Evolutionary conservation across 305 asterid genomes (phyloP).

Genomic region (Fraxinus paxiana): DNA sequence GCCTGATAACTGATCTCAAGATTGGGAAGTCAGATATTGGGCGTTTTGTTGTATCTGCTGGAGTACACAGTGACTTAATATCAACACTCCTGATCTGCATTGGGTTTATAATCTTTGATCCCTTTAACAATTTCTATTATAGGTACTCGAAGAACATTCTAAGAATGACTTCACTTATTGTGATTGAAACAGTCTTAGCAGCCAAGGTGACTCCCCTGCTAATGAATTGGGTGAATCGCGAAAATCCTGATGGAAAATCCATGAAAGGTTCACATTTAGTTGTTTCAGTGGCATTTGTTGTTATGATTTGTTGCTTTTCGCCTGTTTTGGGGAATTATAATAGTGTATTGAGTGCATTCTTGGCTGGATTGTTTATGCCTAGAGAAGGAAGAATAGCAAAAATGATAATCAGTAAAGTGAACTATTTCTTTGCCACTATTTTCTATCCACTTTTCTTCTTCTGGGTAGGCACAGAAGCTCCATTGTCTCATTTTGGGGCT

Average conservation of each 20-base stretch:
- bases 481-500: slow-evolving; percentile 37
- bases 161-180: slow-evolving; percentile 35
- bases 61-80: slow-evolving; percentile 62
- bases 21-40: slow-evolving; percentile 91
- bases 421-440: slow-evolving; percentile 61
- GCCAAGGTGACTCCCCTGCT: slow-evolving; percentile 56
- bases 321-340: slow-evolving; percentile 41
- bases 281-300: slow-evolving; percentile 61
- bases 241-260: slow-evolving; percentile 87
- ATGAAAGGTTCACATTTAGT: slow-evolving; percentile 83
- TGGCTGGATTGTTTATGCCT: slow-evolving; percentile 89
- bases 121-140: slow-evolving; percentile 27
- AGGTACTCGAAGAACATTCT: slow-evolving; percentile 19
- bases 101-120: slow-evolving; percentile 65
- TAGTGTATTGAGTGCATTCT: slow-evolving; percentile 65
- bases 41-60: slow-evolving; percentile 68
- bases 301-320: slow-evolving; percentile 53
- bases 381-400: slow-evolving; percentile 79
- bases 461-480: slow-evolving; percentile 71
- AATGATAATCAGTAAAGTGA: slow-evolving; percentile 64
- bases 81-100: slow-evolving; percentile 50
- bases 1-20: slow-evolving; percentile 74
- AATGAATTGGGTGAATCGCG: slow-evolving; percentile 86
- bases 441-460: slow-evolving; percentile 80
- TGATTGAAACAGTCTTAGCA: slow-evolving; percentile 47